Percentiles rank a stretch among this genome's conserved stretches.
Evolutionary conservation across 2,329 filamentous ascomycete species (phyloP).

Genomic region (Penicillium frequentans): DNA sequence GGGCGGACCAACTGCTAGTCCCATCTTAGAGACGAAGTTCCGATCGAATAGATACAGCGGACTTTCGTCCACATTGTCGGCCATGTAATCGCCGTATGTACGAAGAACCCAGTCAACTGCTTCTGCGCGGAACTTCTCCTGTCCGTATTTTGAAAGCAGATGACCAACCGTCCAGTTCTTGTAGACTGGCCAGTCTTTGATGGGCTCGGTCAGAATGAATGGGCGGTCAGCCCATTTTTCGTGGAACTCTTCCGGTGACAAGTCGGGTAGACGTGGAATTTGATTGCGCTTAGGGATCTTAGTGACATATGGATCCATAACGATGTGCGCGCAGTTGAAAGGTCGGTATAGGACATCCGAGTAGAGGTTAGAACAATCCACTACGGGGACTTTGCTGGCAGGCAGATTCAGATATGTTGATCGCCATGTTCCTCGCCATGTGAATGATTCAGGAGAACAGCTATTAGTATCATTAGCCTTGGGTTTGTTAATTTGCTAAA

Average conservation of each 20-base stretch:
- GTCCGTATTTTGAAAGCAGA: constrained; percentile 63
- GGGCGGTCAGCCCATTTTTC: constrained; percentile 74
- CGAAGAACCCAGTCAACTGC: constrained; percentile 86
- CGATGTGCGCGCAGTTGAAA: constrained; percentile 81
- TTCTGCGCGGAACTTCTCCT: constrained; percentile 79
- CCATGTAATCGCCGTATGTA: constrained; percentile 83
- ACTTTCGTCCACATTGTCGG: constrained; percentile 76
- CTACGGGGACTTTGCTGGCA: constrained; percentile 51
- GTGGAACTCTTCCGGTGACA: constrained; percentile 73
- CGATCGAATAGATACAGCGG: constrained; percentile 92
- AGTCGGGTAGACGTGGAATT: constrained; percentile 67
- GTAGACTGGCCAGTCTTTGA: constrained; percentile 78
- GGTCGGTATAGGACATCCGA: constrained; percentile 89
- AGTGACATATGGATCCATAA: constrained; percentile 63
- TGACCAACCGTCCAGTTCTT: constrained; percentile 70
- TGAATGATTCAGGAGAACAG: constrained; percentile 43
- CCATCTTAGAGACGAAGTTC: constrained; percentile 83
- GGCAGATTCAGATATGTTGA: constrained; percentile 69
- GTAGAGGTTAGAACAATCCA: constrained; percentile 77
- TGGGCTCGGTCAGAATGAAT: constrained; percentile 81
- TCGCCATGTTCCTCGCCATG: constrained; percentile 84
- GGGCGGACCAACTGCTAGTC: constrained; percentile 57
- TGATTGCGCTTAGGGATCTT: constrained; percentile 72
- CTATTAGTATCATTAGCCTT: constrained; percentile 14
- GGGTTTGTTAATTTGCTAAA: neutral